phyloP scores from a whole-genome alignment of 805 yeast genomes.

The Starmerella bombi region DNA sequence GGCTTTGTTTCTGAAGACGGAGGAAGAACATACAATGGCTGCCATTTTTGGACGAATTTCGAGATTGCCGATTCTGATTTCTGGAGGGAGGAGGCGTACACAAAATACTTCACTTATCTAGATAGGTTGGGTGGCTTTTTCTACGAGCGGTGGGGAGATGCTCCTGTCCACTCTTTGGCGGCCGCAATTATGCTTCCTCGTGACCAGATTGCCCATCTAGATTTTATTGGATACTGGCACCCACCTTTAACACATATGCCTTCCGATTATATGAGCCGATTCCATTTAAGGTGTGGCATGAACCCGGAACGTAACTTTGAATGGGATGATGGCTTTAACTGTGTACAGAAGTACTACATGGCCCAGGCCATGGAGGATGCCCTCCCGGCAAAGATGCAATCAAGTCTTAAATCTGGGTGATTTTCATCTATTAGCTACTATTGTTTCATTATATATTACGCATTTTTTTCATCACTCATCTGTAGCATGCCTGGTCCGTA shows the following conservation, averaged over 20 bases:
- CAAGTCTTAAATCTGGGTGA: background rate
- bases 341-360: constrained; percentile 8
- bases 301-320: constrained; percentile 13
- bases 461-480: too few species aligned
- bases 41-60: constrained; percentile 90
- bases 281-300: constrained; percentile 7
- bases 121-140: constrained; percentile 75
- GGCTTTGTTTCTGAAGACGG: constrained; percentile 60
- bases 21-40: constrained; percentile 57
- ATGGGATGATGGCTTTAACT: constrained; percentile 11
- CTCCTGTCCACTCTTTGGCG: constrained; percentile 87
- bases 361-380: constrained; percentile 8
- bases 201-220: constrained; percentile 71
- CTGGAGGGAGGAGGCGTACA: constrained; percentile 54
- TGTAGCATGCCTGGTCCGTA: too few species aligned
- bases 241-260: constrained; percentile 58
- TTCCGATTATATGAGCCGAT: constrained; percentile 29
- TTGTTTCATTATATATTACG: too few species aligned
- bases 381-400: constrained; percentile 3
- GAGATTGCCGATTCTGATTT: constrained; percentile 80
- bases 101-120: constrained; percentile 52
- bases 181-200: constrained; percentile 59
- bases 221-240: constrained; percentile 87
- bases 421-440: too few species aligned
- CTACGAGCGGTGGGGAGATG: too few species aligned